Evolutionary conservation across 306 rosid genomes (phyloP), one percentile per base, ranked within the genome.

Genomic region (Betula pendula): DNA sequence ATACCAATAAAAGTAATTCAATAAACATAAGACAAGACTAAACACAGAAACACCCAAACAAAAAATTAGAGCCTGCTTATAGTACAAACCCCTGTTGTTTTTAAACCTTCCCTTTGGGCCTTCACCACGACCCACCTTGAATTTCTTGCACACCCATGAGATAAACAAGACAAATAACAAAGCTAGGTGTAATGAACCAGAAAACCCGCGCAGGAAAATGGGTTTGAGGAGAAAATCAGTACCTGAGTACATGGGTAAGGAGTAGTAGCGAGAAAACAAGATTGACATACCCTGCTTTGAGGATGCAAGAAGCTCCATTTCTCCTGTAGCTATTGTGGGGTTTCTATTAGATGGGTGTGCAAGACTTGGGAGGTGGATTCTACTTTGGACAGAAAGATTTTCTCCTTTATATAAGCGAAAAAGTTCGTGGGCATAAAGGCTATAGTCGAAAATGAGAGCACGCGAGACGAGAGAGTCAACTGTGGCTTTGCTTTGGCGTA

Each of bases 1-100:
- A 60, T 79, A 76, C 87, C 87, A 89, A 40, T 55, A 81, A 53
- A 85, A 92, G 85, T 82, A 87, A 79, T 58, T 73, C 59, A 87
- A 22, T n/a, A 80, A 52, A 68, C 86, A 87, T 68, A 89, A 79
- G 12, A 77, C 80, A 52, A 85, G 79, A 65, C 81, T 82, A 70
- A 82, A 79, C 35, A 75, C 75, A 70, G 80, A 89, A 47, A 87
- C 50, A 60, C 33, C n/a, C 17, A 84, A 72, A 47, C 85, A 77
- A 59, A 75, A 72, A 3, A 75, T 9, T 9, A 84, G 56, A 53
- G 75, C 66, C 38, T 2, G 81, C 59, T 76, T 87, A 71, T 67
- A 20, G 79, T 50, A 69, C 72, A 72, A 40, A 75, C 58, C 48
- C 75, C 27, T 59, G 24, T 72, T 47, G 16, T 50, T 74, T 17